Percentiles rank a stretch among this genome's conserved stretches.
phyloP scores from a whole-genome alignment of 176 grass and related monocot genomes.

The Carex littledalei region DNA sequence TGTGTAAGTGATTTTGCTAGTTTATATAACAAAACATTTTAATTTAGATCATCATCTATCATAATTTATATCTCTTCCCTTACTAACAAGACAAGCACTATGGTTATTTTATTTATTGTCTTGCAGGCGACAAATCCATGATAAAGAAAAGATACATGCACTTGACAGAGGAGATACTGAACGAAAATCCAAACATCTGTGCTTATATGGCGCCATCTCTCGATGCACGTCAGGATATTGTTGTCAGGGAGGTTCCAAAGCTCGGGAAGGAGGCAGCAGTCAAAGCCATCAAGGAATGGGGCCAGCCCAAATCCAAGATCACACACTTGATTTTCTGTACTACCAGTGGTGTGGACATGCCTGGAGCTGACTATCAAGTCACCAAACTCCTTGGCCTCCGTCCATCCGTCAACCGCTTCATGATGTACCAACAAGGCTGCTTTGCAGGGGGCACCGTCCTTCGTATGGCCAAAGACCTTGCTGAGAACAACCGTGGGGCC shows the following conservation, averaged over 20 bases:
- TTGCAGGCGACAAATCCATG: conserved; percentile 16
- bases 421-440: conserved; percentile 24
- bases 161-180: conserved; percentile 8
- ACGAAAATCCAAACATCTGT: conserved; percentile 15
- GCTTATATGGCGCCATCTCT: conserved; percentile 17
- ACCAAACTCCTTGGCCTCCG: conserved; percentile 11
- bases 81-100: background rate
- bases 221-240: conserved; percentile 17
- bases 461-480: conserved; percentile 15
- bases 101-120: background rate
- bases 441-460: conserved; percentile 19
- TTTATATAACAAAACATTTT: background rate
- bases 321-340: conserved; percentile 23
- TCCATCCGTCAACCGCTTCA: conserved; percentile 13
- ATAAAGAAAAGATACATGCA: conserved; percentile 28
- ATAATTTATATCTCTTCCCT: background rate
- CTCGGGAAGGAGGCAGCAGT: conserved; percentile 7
- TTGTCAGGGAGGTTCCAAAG: conserved; percentile 15
- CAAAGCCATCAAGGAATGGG: conserved; percentile 28
- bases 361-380: conserved; percentile 20
- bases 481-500: conserved; percentile 11
- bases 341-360: conserved; percentile 20
- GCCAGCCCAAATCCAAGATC: conserved; percentile 14
- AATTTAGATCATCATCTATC: background rate
- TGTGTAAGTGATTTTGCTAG: background rate